Evolutionary conservation across 2,329 filamentous ascomycete genomes (phyloP).

Genomic region (Penicillium aurantiogriseum): DNA sequence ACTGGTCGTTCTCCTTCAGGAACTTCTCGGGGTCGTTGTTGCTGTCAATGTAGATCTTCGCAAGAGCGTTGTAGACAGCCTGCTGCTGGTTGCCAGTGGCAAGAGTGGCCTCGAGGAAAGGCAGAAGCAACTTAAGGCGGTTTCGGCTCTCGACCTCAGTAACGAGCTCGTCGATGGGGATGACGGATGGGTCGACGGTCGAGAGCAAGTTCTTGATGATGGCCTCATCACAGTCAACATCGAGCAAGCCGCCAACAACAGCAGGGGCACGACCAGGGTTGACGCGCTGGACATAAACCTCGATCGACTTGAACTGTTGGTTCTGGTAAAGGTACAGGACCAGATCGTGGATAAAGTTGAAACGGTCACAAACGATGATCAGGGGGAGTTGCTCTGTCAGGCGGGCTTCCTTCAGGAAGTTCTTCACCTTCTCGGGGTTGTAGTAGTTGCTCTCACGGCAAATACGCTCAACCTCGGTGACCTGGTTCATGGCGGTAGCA

Average conservation of each 20-base stretch:
- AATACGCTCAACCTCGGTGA: constrained; percentile 94
- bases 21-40: constrained; percentile 99
- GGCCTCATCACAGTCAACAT: constrained; percentile 94
- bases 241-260: constrained; percentile 87
- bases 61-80: constrained; percentile 93
- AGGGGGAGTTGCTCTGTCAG: constrained; percentile 89
- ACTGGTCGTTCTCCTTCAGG: constrained; percentile 94
- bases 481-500: constrained; percentile 87
- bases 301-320: constrained; percentile 98
- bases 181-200: constrained; percentile 78
- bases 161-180: constrained; percentile 93
- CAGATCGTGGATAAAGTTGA: constrained; percentile 96
- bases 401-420: constrained; percentile 96
- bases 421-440: constrained; percentile 95
- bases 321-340: constrained; percentile 98
- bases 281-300: constrained; percentile 95
- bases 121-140: constrained; percentile 88
- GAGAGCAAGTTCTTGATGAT: constrained; percentile 90
- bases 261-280: constrained; percentile 89
- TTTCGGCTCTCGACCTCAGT: constrained; percentile 94
- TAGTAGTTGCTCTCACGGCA: constrained; percentile 90
- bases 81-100: constrained; percentile 91
- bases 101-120: constrained; percentile 91
- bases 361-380: constrained; percentile 98
- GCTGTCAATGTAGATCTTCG: constrained; percentile 98